phyloP scores from a whole-genome alignment of 179 eudicot genomes.

The Gypsophila paniculata region DNA sequence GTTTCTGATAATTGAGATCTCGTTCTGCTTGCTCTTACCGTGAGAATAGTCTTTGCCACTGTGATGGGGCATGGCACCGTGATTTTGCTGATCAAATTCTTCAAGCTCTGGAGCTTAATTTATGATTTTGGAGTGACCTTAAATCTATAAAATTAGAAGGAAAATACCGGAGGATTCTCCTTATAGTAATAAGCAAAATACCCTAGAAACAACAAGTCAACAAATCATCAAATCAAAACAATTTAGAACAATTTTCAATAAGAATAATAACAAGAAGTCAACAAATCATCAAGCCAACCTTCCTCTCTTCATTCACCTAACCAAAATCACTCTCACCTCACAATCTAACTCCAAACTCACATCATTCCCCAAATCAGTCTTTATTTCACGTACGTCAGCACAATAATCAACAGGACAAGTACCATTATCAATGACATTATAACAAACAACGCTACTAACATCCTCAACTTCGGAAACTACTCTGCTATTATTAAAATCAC shows the following conservation, averaged over 20 bases:
- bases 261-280: no score
- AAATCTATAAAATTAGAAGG: no score
- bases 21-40: conserved; percentile 56
- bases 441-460: conserved; percentile 10
- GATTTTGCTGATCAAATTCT: conserved; percentile 91
- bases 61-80: conserved; percentile 90
- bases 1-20: conserved; percentile 39
- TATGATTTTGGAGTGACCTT: no score
- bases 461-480: conserved; percentile 27
- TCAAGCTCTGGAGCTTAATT: conserved; percentile 88
- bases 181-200: no score
- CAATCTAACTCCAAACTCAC: conserved; percentile 18
- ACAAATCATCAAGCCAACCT: not conserved
- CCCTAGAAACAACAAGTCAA: no score
- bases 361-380: conserved; percentile 14
- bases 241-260: no score
- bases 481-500: conserved; percentile 4
- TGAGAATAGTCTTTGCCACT: conserved; percentile 57
- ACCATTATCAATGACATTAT: conserved; percentile 4
- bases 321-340: conserved; percentile 18
- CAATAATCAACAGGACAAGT: not conserved
- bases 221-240: no score
- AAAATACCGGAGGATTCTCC: no score
- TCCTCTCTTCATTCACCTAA: conserved; percentile 14
- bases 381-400: conserved; percentile 15